Evolutionary conservation across 495 filamentous ascomycete species (phyloP).

Genomic region (Filosporella fistucella): DNA sequence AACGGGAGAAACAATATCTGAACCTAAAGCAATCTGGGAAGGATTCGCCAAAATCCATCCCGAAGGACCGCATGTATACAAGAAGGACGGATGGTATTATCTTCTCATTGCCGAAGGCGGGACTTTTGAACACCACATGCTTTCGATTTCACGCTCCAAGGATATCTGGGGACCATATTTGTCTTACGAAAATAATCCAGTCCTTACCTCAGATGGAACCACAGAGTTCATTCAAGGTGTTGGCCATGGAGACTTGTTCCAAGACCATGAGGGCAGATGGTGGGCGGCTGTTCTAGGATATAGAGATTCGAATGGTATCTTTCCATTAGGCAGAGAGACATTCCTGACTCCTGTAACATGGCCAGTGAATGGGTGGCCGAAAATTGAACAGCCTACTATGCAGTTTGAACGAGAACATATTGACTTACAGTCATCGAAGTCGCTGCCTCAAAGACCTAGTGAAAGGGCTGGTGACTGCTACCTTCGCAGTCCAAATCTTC

Average conservation of each 20-base stretch:
- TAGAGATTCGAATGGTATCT: conserved; percentile 11
- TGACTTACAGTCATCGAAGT: background rate
- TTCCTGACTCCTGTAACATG: conserved; percentile 20
- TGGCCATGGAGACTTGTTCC: conserved; percentile 40
- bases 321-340: conserved; percentile 22
- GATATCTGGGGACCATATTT: conserved; percentile 54
- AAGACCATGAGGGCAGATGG: conserved; percentile 38
- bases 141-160: conserved; percentile 45
- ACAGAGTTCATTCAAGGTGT: conserved; percentile 32
- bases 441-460: background rate
- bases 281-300: conserved; percentile 31
- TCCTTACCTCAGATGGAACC: conserved; percentile 40
- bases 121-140: conserved; percentile 51
- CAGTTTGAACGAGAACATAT: conserved; percentile 3
- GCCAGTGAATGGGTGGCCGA: conserved; percentile 20
- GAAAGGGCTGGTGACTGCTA: background rate
- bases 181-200: conserved; percentile 42
- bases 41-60: conserved; percentile 51
- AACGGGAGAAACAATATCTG: conserved; percentile 36
- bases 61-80: conserved; percentile 65
- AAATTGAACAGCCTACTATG: conserved; percentile 1
- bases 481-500: conserved; percentile 1
- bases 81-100: conserved; percentile 62
- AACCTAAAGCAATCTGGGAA: conserved; percentile 44
- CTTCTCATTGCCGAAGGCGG: conserved; percentile 66